Base-by-base conservation (phyloP, 2,329 filamentous ascomycete genomes). In the Aspergillus pseudoglaucus region DNA sequence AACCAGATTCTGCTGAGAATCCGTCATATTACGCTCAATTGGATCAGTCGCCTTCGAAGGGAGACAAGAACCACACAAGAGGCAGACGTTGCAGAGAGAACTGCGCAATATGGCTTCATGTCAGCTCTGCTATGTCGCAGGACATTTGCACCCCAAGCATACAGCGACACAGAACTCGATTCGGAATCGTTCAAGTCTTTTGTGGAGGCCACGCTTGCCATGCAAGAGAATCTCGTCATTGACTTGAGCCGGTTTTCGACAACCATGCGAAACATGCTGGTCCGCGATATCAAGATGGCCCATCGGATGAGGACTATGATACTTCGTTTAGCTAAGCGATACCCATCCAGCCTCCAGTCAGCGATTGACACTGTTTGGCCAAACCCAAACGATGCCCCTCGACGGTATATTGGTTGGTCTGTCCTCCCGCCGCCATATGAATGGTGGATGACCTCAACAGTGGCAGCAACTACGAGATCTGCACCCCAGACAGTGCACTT, bases 81-180 rank as follows among this genome's bases (percentile, higher is more conserved):
- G 15, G 58, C 63, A 0, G 63, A 71, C 1, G 62, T 60, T 0
- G 64, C 73, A 0, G 62, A 66, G 15, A 69, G 67, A 22, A 63
- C 65, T 5, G 68, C 73, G 3, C 53, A 56, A 0, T 81, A 78
- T 51, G 71, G 72, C 0, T 69, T 85, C 0, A 75, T 74, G 63
- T 75, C 81, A 0, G 75, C 82, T 0, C 51, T 86, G 0, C 64
- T 85, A 0, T 84, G 81, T 44, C 67, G 73, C 20, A 65, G 71
- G 2, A 79, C 76, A 0, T 76, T 76, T 49, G 17, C 48, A 20
- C 43, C 32, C 6, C 44, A 44, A 17, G 47, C 54, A 33, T 46
- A 51, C 33, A 30, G 44, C 30, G 30, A 45, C 6, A 9, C 20
- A 30, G 38, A 27, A 3, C 8, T 59, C 10, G 44, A 48, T 14